Conservation (phyloP, 345 rosid genomes). For the Salix suchowensis region DNA sequence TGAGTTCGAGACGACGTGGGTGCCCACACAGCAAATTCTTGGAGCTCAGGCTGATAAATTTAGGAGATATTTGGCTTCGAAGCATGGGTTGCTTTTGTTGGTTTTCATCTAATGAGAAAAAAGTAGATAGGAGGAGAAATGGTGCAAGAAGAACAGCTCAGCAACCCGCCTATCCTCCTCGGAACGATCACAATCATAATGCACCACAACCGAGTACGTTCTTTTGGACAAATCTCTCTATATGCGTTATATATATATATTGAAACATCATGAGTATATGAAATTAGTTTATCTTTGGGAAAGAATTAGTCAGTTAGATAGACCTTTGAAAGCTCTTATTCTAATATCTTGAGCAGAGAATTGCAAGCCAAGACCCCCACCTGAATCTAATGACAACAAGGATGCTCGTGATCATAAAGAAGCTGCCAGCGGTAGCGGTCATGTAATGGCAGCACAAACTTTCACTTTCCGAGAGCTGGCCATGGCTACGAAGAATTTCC, state of each 20-base stretch:
- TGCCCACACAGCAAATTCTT: too few species aligned
- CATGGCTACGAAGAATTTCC: slow-evolving; percentile 78
- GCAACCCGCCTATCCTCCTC: slow-evolving; percentile 13
- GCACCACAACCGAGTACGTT: background rate
- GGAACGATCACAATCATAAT: too few species aligned
- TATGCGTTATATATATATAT: too few species aligned
- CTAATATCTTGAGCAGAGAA: slow-evolving; percentile 17
- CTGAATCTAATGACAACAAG: background rate
- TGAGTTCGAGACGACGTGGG: too few species aligned
- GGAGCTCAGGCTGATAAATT: too few species aligned
- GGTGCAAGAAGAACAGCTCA: slow-evolving; percentile 19
- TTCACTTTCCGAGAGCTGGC: slow-evolving; percentile 86
- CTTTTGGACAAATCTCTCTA: too few species aligned
- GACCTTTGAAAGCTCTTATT: too few species aligned
- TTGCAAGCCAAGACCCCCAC: slow-evolving; percentile 18
- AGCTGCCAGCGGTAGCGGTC: slow-evolving; percentile 19
- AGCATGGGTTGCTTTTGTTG: slow-evolving; percentile 81
- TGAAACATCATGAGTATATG: too few species aligned
- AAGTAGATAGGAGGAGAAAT: slow-evolving; percentile 18
- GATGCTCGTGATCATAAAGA: slow-evolving; percentile 14
- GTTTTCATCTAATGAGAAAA: slow-evolving; percentile 58
- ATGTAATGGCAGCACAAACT: slow-evolving; percentile 59
- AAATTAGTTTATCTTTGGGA: too few species aligned
- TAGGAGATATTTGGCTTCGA: background rate
- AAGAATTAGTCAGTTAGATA: background rate